phyloP scores from a whole-genome alignment of 2,329 filamentous ascomycete species.

The Venturia effusa region DNA sequence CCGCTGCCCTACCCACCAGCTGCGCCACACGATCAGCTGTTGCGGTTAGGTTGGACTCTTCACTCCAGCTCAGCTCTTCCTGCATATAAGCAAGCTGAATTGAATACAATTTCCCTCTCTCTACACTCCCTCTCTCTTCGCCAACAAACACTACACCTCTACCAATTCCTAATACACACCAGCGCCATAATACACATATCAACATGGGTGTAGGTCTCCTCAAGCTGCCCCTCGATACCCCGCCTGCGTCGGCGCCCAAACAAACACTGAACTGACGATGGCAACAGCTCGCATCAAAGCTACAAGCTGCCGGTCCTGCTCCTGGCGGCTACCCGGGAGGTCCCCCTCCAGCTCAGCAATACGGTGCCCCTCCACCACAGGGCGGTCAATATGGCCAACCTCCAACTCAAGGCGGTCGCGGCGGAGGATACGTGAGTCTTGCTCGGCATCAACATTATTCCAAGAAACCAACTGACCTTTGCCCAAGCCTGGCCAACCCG shows the following conservation, averaged over 20 bases:
- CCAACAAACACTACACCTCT: neutral
- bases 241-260: neutral
- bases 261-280: neutral
- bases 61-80: neutral
- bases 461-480: neutral
- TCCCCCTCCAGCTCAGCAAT: constrained; percentile 5
- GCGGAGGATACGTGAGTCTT: constrained; percentile 7
- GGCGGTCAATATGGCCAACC: constrained; percentile 1
- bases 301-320: constrained; percentile 10
- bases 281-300: constrained; percentile 10
- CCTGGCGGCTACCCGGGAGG: constrained; percentile 9
- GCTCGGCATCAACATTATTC: neutral
- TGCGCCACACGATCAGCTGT: neutral
- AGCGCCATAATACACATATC: neutral
- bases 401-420: constrained; percentile 2
- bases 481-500: constrained; percentile 32
- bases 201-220: neutral
- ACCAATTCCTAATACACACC: neutral
- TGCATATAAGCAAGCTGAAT: constrained; percentile 3
- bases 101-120: neutral
- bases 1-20: neutral
- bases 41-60: neutral
- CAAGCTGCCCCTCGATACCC: neutral
- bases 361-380: constrained; percentile 5
- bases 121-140: neutral